phyloP scores from a whole-genome alignment of 2,329 filamentous ascomycete genomes.

The Beauveria pseudobassiana region DNA sequence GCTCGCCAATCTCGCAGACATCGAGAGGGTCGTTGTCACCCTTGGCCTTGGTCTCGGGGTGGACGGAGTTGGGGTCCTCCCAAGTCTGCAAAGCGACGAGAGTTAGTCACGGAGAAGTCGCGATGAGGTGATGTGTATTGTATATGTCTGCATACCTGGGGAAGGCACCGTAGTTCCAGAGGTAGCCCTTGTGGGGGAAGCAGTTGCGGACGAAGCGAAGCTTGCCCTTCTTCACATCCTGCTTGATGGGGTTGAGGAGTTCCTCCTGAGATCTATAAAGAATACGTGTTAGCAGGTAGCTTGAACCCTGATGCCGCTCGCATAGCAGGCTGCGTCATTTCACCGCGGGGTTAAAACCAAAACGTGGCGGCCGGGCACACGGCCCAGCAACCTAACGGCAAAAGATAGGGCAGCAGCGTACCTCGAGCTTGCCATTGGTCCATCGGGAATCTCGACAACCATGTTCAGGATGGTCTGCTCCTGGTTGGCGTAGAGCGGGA shows the following conservation, averaged over 20 bases:
- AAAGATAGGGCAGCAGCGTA: constrained; percentile 35
- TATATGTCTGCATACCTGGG: constrained; percentile 57
- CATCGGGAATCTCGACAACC: constrained; percentile 98
- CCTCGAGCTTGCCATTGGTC: constrained; percentile 99
- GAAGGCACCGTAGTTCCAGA: constrained; percentile 99
- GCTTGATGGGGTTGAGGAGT: constrained; percentile 97
- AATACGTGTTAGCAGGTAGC: not conserved
- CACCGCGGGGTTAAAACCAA: not conserved
- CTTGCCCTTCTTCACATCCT: constrained; percentile 99
- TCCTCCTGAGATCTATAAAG: constrained; percentile 89
- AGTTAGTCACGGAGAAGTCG: constrained; percentile 11
- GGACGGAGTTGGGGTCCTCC: constrained; percentile 93
- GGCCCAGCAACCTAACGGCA: not conserved
- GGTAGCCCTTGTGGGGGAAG: constrained; percentile 99
- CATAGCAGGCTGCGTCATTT: constrained; percentile 9
- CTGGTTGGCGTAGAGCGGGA: constrained; percentile 94
- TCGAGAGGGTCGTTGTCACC: constrained; percentile 99
- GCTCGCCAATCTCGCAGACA: constrained; percentile 98
- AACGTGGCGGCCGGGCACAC: constrained; percentile 3
- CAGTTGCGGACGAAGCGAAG: constrained; percentile 99
- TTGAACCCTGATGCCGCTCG: not conserved
- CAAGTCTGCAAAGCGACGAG: constrained; percentile 61
- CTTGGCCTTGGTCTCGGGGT: constrained; percentile 99
- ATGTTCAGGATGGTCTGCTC: constrained; percentile 97
- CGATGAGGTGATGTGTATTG: constrained; percentile 4